Base-by-base conservation (phyloP, 139 green algal genomes). In the Coccomyxa sp. region DNA sequence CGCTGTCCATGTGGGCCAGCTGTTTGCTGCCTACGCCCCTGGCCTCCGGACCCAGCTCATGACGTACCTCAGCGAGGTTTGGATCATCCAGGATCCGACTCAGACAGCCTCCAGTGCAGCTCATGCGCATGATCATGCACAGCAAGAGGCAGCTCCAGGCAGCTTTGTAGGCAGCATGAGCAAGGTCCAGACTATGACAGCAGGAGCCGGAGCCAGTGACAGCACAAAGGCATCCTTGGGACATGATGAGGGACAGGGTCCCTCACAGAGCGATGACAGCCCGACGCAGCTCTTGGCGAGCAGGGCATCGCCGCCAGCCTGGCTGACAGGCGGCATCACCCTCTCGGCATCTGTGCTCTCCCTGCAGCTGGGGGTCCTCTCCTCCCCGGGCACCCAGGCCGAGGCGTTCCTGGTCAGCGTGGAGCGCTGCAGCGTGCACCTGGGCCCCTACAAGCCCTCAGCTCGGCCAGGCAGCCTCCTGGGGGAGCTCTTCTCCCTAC, bases 1-100 rank as follows among this genome's bases (percentile, higher is more conserved):
- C 2, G 78, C 78, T 34, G 50, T 78, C 31, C 78, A 77, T 58
- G 37, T 82, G 37, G 78, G 78, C 54, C 68, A 24, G 29, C 6
- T 82, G n/a, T 44, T 41, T n/a, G 37, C 38, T 16, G 71, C 74
- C 2, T 68, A 82, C 37, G 70, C 64, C 3, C 78, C 78, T 8
- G 54, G 78, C 44, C 68, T 82, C 33, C 9, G 41, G 0, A 80
- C 76, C n/a, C 34, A 40, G n/a, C 18, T 72, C 55, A 29, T 72
- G 39, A 44, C 37, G 22, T 79, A 73, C 68, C 35, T 33, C 33
- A 58, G 44, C 50, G 18, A 12, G 50, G 18, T 2, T 22, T 31
- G 5, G 18, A 22, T 31, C 5, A 64, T 64, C 18, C 50, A 18
- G 50, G 4, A 18, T 22, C 18, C 50, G 22, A 22, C 50, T 22